Percentiles rank a stretch among this genome's conserved stretches.
Evolutionary conservation across 148 eudicot genomes (phyloP).

Genomic region (Nyssa sinensis): DNA sequence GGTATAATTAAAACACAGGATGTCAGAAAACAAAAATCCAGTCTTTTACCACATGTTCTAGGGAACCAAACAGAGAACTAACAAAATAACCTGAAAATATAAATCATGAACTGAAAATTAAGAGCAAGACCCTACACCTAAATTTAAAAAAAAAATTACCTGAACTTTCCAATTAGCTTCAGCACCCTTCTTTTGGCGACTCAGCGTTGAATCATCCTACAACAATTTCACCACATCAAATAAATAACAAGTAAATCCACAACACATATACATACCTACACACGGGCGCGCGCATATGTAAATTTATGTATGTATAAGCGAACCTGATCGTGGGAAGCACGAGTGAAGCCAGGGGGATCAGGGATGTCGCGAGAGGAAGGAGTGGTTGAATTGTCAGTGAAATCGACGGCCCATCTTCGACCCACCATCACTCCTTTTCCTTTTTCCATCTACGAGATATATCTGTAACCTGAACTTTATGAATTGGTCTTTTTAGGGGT

Average conservation of each 20-base stretch:
- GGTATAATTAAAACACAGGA: too few species aligned
- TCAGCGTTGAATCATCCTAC: slow-evolving; percentile 74
- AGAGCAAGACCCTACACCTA: slow-evolving; percentile 8
- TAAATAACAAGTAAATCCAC: background rate
- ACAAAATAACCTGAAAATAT: too few species aligned
- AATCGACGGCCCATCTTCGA: slow-evolving; percentile 88
- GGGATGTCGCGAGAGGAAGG: slow-evolving; percentile 75
- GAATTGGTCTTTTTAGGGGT: too few species aligned
- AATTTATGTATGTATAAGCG: too few species aligned
- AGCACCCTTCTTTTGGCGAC: slow-evolving; percentile 85
- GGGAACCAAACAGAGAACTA: background rate
- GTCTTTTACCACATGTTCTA: too few species aligned
- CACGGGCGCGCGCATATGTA: too few species aligned
- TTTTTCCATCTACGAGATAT: too few species aligned
- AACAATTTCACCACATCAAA: slow-evolving; percentile 10
- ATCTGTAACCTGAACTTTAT: too few species aligned
- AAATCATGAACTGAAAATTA: background rate
- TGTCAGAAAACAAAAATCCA: too few species aligned
- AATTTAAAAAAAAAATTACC: slow-evolving; percentile 44
- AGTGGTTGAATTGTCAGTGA: slow-evolving; percentile 65
- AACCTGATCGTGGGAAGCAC: slow-evolving; percentile 75
- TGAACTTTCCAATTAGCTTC: slow-evolving; percentile 91
- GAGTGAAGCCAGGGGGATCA: slow-evolving; percentile 89
- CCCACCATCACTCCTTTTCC: slow-evolving; percentile 61
- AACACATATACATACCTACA: background rate